phyloP scores from a whole-genome alignment of 1,284 basidiomycete genomes.

The Ceratobasidium sp. region DNA sequence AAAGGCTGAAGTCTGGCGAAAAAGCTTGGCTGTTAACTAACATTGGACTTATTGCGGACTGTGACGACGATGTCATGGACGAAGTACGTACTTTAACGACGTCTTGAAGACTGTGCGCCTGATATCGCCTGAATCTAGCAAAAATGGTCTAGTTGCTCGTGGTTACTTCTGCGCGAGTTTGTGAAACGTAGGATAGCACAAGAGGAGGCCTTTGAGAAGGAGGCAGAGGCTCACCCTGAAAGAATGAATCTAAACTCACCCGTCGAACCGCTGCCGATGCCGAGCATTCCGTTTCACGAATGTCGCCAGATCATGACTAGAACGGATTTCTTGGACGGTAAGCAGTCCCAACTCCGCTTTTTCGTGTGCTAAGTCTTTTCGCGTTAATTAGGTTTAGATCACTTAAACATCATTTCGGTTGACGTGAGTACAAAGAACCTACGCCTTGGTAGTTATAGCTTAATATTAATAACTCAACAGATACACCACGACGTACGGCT shows the following conservation, averaged over 20 bases:
- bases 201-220: slow-evolving; percentile 61
- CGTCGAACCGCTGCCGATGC: slow-evolving; percentile 65
- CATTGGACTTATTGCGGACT: slow-evolving; percentile 78
- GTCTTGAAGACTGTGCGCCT: neutral
- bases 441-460: slow-evolving; percentile 18
- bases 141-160: slow-evolving; percentile 86
- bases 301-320: slow-evolving; percentile 85
- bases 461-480: slow-evolving; percentile 57
- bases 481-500: slow-evolving; percentile 81
- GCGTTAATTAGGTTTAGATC: slow-evolving; percentile 67
- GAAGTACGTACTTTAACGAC: slow-evolving; percentile 62
- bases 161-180: slow-evolving; percentile 78
- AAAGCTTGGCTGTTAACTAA: slow-evolving; percentile 82
- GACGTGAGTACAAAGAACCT: slow-evolving; percentile 67
- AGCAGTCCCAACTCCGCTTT: slow-evolving; percentile 47
- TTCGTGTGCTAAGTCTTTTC: neutral
- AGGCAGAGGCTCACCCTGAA: slow-evolving; percentile 55
- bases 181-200: slow-evolving; percentile 70
- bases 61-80: slow-evolving; percentile 89
- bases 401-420: slow-evolving; percentile 78
- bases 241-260: neutral
- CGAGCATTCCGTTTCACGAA: slow-evolving; percentile 72
- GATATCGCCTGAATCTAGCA: slow-evolving; percentile 59
- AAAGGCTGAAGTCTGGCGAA: slow-evolving; percentile 74
- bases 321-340: slow-evolving; percentile 82